phyloP scores from a whole-genome alignment of 371 early-diverging fungal species.

The Rhizopus microsporus region DNA sequence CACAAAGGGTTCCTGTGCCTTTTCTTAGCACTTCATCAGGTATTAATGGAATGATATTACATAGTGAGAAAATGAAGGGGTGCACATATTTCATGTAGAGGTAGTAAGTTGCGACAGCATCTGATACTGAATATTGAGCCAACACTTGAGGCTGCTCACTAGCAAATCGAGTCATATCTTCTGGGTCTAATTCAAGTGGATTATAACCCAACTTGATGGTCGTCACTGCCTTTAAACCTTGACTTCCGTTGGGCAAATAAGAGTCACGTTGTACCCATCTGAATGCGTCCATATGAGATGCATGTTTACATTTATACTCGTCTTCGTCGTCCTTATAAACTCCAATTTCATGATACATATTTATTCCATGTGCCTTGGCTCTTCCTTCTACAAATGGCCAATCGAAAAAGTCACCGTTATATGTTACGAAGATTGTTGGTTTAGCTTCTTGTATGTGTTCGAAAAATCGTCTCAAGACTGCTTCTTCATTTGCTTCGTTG shows the following conservation, averaged over 20 bases:
- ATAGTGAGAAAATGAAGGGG: slow-evolving; percentile 99
- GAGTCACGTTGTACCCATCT: slow-evolving; percentile 99
- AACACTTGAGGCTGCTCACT: slow-evolving; percentile 93
- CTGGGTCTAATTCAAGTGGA: slow-evolving; percentile 99
- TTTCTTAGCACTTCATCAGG: slow-evolving; percentile 97
- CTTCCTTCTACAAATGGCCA: slow-evolving; percentile 98
- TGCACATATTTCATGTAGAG: slow-evolving; percentile 99
- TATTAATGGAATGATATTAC: slow-evolving; percentile 97
- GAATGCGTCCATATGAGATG: slow-evolving; percentile 99
- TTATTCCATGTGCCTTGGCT: slow-evolving; percentile 77
- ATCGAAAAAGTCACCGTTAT: slow-evolving; percentile 99
- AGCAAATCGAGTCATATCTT: slow-evolving; percentile 98
- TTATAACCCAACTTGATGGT: slow-evolving; percentile 97
- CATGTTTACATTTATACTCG: slow-evolving; percentile 87
- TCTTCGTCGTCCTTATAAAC: slow-evolving; percentile 80
- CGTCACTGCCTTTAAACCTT: slow-evolving; percentile 97
- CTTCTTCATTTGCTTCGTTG: slow-evolving; percentile 93
- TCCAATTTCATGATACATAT: slow-evolving; percentile 86
- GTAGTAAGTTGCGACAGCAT: slow-evolving; percentile 99
- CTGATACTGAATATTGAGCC: slow-evolving; percentile 99
- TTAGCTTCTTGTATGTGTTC: slow-evolving; percentile 86
- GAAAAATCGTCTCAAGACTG: slow-evolving; percentile 87
- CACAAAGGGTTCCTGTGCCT: slow-evolving; percentile 99
- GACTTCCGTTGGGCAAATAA: slow-evolving; percentile 98
- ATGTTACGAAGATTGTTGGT: slow-evolving; percentile 96